Conservation (phyloP, 305 asterid genomes). For the Rubia peregrina region DNA sequence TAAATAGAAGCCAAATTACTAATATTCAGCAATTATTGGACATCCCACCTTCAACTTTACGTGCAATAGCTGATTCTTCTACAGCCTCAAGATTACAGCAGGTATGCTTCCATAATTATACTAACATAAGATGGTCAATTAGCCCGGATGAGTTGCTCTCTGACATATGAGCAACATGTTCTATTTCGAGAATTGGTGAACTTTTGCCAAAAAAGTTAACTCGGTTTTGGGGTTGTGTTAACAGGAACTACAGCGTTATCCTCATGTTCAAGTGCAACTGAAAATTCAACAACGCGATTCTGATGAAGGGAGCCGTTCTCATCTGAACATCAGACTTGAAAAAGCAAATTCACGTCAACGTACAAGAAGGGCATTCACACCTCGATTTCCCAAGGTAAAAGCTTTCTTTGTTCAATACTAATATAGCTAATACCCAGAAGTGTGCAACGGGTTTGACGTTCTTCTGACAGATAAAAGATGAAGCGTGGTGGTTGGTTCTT, state of each 20-base stretch:
- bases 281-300: conserved; percentile 50
- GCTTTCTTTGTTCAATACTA: conserved; percentile 6
- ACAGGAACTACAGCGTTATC: conserved; percentile 76
- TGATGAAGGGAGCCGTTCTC: conserved; percentile 26
- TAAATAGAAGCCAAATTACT: conserved; percentile 53
- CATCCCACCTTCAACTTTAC: conserved; percentile 38
- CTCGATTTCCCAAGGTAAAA: conserved; percentile 84
- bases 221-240: neutral
- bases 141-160: neutral
- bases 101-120: conserved; percentile 33
- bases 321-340: conserved; percentile 62
- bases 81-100: conserved; percentile 52
- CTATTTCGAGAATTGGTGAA: neutral
- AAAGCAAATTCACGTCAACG: conserved; percentile 40
- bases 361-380: conserved; percentile 64
- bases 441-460: conserved; percentile 19
- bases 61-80: conserved; percentile 41
- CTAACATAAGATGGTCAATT: neutral
- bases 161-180: neutral
- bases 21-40: conserved; percentile 64
- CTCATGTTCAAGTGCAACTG: conserved; percentile 51
- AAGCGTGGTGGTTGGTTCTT: conserved; percentile 96
- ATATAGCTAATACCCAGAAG: neutral
- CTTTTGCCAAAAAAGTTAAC: neutral
- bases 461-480: conserved; percentile 69